These are phyloP conservation scores for Mayamaea pseudoterrestris DNA, from an alignment of 108 stramenopile species.

Conservation along the genomic window DNA sequence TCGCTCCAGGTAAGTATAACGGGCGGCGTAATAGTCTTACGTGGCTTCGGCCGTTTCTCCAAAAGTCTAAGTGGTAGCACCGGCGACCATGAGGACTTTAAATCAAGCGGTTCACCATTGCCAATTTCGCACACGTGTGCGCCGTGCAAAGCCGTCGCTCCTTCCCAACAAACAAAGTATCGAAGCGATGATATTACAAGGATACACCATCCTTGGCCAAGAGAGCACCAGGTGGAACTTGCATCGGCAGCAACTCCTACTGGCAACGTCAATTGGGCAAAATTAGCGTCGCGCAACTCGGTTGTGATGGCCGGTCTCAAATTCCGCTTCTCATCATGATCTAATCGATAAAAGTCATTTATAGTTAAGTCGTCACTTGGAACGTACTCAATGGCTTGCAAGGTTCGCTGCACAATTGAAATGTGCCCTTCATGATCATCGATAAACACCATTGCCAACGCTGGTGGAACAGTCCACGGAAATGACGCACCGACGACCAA, in stretches of 20 bases:
- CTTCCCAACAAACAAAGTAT: constrained; percentile 75
- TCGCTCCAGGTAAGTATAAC: constrained; percentile 6
- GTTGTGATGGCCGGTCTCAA: not conserved
- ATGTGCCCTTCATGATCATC: not conserved
- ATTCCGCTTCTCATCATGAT: not conserved
- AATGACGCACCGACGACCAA: constrained; percentile 10
- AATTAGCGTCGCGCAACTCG: not conserved
- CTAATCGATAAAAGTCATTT: not conserved
- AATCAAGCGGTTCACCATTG: not conserved
- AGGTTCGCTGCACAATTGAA: constrained; percentile 5
- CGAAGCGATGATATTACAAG: constrained; percentile 16
- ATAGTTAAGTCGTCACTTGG: not conserved
- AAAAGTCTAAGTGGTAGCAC: not conserved
- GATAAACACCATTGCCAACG: constrained; percentile 4
- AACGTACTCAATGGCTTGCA: constrained; percentile 1
- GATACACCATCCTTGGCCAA: constrained; percentile 51
- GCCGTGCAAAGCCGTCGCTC: constrained; percentile 36
- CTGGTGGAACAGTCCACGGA: constrained; percentile 8
- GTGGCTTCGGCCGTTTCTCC: not conserved
- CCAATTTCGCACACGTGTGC: constrained; percentile 29
- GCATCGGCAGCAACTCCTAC: not conserved
- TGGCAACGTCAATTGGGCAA: not conserved
- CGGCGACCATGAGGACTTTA: too few relatives aligned
- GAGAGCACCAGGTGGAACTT: not conserved
- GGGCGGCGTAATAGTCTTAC: not conserved